Evolutionary conservation across 2,329 filamentous ascomycete genomes (phyloP), one percentile per base, ranked within the genome.

Genomic region (Aspergillus hiratsukae): DNA sequence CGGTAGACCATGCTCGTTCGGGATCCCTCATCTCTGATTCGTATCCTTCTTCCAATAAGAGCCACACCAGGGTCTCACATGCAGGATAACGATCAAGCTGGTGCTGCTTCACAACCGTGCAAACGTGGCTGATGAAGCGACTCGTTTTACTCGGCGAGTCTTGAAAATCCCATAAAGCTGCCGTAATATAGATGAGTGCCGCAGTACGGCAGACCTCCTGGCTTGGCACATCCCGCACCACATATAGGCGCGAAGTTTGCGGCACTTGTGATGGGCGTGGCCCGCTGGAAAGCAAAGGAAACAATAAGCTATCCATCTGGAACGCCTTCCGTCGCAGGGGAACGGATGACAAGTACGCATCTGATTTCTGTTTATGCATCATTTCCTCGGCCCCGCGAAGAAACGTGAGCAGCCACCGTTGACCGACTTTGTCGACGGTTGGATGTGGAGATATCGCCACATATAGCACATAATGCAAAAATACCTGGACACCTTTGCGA

Each of bases 261-360:
- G 74, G 72, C 5, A 76, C 68, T 48, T 68, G 67, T 4, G 71
- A 71, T 11, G 74, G 75, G 19, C 67, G 70, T 10, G 74, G 75
- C 7, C 74, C 74, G 55, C 69, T 72, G n/a, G 74, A 75, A n/a
- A 76, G 67, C 5, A 76, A 57, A 14, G 70, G 64, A 51, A 75
- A 75, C 8, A 76, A 61, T 19, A 72, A 69, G 49, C 71, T 66
- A 17, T 67, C 67, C 68, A 75, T 75, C 46, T 72, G 64, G 43
- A 76, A 76, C 0, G 66, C 63, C 9, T 62, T 53, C 17, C 58
- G 63, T 35, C 72, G 66, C 45, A 67, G 63, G 4, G 72, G 72
- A 21, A 67, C 64, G 17, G 65, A 60, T 7, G 51, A 54, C 9
- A 70, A 61, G 49, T 68, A 74, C 17, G 63, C 51, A 3, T 61